Evolutionary conservation across 768 basidiomycete genomes (phyloP).

Genomic region (Suillus decipiens): DNA sequence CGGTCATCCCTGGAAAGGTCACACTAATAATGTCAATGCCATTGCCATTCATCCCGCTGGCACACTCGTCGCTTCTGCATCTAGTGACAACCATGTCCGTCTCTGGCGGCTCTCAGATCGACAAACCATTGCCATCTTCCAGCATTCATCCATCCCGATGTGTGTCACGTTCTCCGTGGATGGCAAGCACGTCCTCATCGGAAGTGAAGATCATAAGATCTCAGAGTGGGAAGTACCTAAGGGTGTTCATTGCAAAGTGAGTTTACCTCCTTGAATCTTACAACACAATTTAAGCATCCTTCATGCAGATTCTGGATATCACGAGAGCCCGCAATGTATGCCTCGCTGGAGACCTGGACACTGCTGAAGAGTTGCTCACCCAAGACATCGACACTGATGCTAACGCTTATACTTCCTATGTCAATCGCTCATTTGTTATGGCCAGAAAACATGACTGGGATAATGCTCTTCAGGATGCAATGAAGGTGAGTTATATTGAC

Average conservation of each 20-base stretch:
- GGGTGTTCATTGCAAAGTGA: background rate
- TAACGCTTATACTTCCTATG: background rate
- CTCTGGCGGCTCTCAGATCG: background rate
- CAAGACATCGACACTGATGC: background rate
- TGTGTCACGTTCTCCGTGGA: background rate
- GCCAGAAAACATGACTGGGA: background rate
- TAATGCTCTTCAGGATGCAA: background rate
- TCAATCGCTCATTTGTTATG: background rate
- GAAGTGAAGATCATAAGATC: background rate
- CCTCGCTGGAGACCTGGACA: background rate
- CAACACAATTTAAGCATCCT: background rate
- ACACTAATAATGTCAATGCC: accelerated
- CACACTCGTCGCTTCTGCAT: too few relatives aligned
- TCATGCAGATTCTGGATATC: background rate
- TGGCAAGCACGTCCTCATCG: background rate
- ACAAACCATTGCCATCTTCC: background rate
- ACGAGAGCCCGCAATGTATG: background rate
- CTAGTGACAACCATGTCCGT: background rate
- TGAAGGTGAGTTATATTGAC: background rate
- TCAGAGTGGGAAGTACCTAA: background rate
- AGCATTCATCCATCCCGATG: accelerated
- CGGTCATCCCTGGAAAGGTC: too few relatives aligned
- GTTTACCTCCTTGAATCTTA: background rate
- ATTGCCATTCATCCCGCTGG: too few relatives aligned
- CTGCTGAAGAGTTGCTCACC: background rate